These are phyloP conservation scores for Lactifluus pinguis DNA, from an alignment of 768 basidiomycete species.

Conservation along the genomic window DNA sequence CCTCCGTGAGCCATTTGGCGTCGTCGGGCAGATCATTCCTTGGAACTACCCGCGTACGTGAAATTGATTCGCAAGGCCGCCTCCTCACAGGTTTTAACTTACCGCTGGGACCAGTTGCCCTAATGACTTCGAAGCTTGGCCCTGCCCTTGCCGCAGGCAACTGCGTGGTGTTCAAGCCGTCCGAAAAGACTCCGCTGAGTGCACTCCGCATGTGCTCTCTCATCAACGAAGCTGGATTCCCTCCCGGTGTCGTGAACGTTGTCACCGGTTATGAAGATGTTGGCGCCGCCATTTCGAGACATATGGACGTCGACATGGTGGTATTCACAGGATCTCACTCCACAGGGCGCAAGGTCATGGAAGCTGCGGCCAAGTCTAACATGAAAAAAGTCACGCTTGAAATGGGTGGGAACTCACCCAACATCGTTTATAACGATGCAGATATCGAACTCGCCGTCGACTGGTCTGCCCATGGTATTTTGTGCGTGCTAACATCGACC, in stretches of 20 bases:
- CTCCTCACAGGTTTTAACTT: not conserved
- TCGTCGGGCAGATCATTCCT: constrained; percentile 52
- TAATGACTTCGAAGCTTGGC: constrained; percentile 53
- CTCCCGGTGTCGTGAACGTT: constrained; percentile 54
- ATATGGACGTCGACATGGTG: constrained; percentile 55
- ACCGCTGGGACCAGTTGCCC: constrained; percentile 30
- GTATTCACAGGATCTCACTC: constrained; percentile 67
- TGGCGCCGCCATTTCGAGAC: constrained; percentile 47
- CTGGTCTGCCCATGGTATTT: constrained; percentile 53
- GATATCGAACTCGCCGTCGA: constrained; percentile 49
- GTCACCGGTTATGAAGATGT: constrained; percentile 48
- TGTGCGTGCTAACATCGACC: constrained; percentile 29
- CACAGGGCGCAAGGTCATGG: constrained; percentile 55
- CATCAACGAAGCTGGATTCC: constrained; percentile 50
- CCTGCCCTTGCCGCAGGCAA: constrained; percentile 60
- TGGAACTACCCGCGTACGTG: constrained; percentile 52
- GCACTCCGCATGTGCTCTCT: constrained; percentile 39
- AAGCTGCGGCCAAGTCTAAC: constrained; percentile 51
- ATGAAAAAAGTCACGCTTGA: constrained; percentile 65
- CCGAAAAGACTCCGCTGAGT: constrained; percentile 54
- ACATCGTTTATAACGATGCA: constrained; percentile 53
- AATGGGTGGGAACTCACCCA: constrained; percentile 63
- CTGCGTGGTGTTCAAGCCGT: constrained; percentile 53
- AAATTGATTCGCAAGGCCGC: not conserved
- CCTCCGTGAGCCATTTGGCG: constrained; percentile 51